Evolutionary conservation across 2,329 filamentous ascomycete genomes (phyloP).

Genomic region (Septoria linicola): DNA sequence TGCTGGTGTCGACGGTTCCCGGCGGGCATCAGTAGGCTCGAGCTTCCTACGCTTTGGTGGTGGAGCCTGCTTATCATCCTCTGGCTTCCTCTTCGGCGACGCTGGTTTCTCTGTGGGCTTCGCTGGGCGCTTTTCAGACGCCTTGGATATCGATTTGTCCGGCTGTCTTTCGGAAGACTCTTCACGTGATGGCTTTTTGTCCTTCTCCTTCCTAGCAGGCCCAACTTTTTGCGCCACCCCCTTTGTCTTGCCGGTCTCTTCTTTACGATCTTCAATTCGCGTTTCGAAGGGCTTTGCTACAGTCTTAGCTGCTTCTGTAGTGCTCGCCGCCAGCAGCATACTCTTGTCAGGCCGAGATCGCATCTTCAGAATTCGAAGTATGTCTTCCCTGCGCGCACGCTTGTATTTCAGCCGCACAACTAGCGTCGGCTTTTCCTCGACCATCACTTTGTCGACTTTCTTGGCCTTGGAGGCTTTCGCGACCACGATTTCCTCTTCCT

Average conservation of each 20-base stretch:
- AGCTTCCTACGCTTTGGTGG: conserved; percentile 32
- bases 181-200: conserved; percentile 16
- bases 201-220: conserved; percentile 25
- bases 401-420: conserved; percentile 35
- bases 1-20: conserved; percentile 31
- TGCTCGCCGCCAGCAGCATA: conserved; percentile 11
- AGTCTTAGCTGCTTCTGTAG: conserved; percentile 15
- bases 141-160: conserved; percentile 11
- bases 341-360: conserved; percentile 27
- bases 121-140: conserved; percentile 12
- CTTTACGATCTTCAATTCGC: conserved; percentile 20
- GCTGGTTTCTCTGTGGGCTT: conserved; percentile 17
- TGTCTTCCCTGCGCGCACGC: conserved; percentile 27
- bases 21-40: conserved; percentile 22
- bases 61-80: conserved; percentile 19
- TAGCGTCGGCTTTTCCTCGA: conserved; percentile 18
- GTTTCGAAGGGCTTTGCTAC: conserved; percentile 16
- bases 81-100: conserved; percentile 12
- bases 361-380: conserved; percentile 35
- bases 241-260: conserved; percentile 25
- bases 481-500: conserved; percentile 27
- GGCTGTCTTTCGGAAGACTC: conserved; percentile 9
- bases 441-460: conserved; percentile 4
- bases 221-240: conserved; percentile 36
- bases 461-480: conserved; percentile 19